Base-by-base conservation (phyloP, 2,329 filamentous ascomycete genomes). In the Chaetomiaceae sp. region DNA sequence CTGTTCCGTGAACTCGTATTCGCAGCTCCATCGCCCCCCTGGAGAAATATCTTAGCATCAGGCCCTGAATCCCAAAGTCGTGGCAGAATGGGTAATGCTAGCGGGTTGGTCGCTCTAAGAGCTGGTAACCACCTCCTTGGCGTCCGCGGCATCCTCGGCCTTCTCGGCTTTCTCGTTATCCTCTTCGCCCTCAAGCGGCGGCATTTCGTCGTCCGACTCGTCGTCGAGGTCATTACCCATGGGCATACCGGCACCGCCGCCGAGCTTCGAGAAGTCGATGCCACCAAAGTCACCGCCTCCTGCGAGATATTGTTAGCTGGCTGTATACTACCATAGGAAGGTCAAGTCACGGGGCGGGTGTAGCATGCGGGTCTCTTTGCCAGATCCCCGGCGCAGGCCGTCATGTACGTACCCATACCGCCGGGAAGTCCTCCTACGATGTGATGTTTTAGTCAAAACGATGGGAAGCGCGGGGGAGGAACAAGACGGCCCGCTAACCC, bases 261-360 rank as follows among this genome's bases (percentile, higher is more conserved):
- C 86, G 58, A 95, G 85, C 79, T 95, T 95, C 65, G 88, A 94
- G 83, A 95, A 95, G 74, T 95, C 90, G 68, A 96, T 94, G 65
- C 88, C 89, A 65, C 45, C 45, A 11, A 48, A 38, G 23, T 48
- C 45, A 14, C 84, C 38, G 48, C 56, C 56, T 33, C 48, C 46
- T 54, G 44, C 33, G 21, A 38, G 41, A 42, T 20, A 41, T 57
- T 65, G 58, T 62, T 54, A 62, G 60, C 45, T 27, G 45, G 7
- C 23, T 42, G 21, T 6, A 30, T 43, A 21, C n/a, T 32, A 32
- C 18, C 6, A 9, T 9, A 11, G 6, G 16, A n/a, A 10, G 41
- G 43, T 18, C 20, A 18, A 20, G 16, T 4, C 27, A 23, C 23
- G 18, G 30, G 3, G 34, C 20, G 29, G 11, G 30, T 6, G 37